Percentiles rank a stretch among this genome's conserved stretches.
Conservation (phyloP, 192 early-diverging fungal species). For the Coemansia sp. region DNA sequence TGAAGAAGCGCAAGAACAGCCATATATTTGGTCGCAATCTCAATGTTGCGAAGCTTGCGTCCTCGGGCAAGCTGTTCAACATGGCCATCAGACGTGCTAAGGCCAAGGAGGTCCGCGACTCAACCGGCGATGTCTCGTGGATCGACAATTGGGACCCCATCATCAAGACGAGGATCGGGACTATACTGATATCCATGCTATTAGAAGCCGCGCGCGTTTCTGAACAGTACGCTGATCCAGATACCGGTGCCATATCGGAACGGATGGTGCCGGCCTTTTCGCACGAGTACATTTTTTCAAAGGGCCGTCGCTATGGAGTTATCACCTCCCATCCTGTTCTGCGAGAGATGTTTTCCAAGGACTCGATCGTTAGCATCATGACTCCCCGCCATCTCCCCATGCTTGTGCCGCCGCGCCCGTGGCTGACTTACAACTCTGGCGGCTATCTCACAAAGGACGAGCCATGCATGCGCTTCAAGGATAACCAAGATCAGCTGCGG, state of each 20-base stretch:
- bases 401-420: conserved; percentile 88
- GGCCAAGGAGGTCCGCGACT: conserved; percentile 54
- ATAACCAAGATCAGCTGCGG: conserved; percentile 67
- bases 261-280: conserved; percentile 75
- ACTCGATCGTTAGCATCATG: conserved; percentile 59
- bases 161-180: conserved; percentile 60
- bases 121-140: conserved; percentile 54
- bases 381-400: conserved; percentile 86
- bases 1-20: conserved; percentile 67
- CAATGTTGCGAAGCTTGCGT: conserved; percentile 68
- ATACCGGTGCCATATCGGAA: conserved; percentile 57
- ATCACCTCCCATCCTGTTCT: conserved; percentile 69
- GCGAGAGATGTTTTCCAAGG: conserved; percentile 63
- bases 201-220: conserved; percentile 72
- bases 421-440: conserved; percentile 81
- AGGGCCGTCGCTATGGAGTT: conserved; percentile 70
- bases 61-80: conserved; percentile 77
- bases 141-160: conserved; percentile 66
- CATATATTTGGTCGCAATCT: conserved; percentile 55
- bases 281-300: conserved; percentile 63
- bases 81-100: conserved; percentile 72
- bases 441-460: conserved; percentile 78
- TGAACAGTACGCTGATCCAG: conserved; percentile 58
- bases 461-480: conserved; percentile 74
- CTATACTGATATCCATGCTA: conserved; percentile 60